phyloP scores from a whole-genome alignment of 352 stramenopile genomes.

The Pythium phragmiticola region DNA sequence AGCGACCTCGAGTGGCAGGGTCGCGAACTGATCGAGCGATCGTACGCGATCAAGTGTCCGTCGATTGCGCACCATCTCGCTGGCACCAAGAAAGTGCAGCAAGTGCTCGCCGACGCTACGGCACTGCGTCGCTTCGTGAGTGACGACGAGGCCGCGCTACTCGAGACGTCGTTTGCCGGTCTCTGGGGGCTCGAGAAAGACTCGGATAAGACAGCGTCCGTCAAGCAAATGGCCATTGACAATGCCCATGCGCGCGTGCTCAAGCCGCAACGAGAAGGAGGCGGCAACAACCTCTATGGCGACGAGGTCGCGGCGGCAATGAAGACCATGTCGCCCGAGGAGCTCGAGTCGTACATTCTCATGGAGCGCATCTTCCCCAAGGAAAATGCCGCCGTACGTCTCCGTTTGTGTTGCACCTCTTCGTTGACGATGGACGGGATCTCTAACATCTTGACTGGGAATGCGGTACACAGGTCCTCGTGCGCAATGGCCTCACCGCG shows the following conservation, averaged over 20 bases:
- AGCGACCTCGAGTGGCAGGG: constrained; percentile 89
- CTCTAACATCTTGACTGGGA: no score
- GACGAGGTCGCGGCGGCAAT: constrained; percentile 89
- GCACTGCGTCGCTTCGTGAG: constrained; percentile 91
- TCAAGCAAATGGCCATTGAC: constrained; percentile 68
- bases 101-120: constrained; percentile 87
- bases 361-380: constrained; percentile 97
- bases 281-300: constrained; percentile 98
- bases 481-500: constrained; percentile 69
- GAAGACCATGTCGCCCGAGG: constrained; percentile 56
- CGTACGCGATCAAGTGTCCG: constrained; percentile 95
- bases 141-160: constrained; percentile 50
- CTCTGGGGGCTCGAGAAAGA: constrained; percentile 94
- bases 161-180: constrained; percentile 93
- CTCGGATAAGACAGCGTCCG: constrained; percentile 48
- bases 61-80: constrained; percentile 96
- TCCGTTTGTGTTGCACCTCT: no score
- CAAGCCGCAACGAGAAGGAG: constrained; percentile 98
- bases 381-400: constrained; percentile 54
- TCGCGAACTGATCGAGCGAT: constrained; percentile 87
- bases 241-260: constrained; percentile 90
- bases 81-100: constrained; percentile 98
- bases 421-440: no score
- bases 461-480: constrained; percentile 36
- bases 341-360: constrained; percentile 92